A percentile compares a stretch with the other conserved stretches of the same genome.
phyloP scores from a whole-genome alignment of 345 rosid species.

The Camelina hispida region DNA sequence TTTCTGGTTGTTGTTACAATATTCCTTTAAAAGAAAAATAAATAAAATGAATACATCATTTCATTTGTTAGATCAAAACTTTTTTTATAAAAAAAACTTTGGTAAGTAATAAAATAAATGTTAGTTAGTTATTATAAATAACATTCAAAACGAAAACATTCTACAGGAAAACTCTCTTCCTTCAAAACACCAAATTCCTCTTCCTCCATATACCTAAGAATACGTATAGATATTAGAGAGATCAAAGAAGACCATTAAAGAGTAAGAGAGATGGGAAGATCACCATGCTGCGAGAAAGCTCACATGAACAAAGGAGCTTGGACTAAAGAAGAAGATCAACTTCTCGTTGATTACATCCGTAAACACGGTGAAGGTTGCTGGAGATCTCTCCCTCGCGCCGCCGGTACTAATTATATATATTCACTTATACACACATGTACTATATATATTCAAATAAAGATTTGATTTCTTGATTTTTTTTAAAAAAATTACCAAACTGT shows the following conservation, averaged over 20 bases:
- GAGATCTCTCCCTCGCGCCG: slow-evolving; percentile 91
- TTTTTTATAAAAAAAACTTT: neutral
- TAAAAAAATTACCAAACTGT: neutral
- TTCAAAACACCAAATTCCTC: neutral
- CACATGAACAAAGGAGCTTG: slow-evolving; percentile 97
- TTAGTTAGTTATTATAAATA: slow-evolving; percentile 39
- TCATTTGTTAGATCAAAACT: slow-evolving; percentile 21
- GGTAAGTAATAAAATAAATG: slow-evolving; percentile 22
- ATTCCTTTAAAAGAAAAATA: neutral
- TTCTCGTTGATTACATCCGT: slow-evolving; percentile 78
- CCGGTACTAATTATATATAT: slow-evolving; percentile 52
- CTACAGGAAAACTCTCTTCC: slow-evolving; percentile 38
- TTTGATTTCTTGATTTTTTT: neutral
- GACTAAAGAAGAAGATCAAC: slow-evolving; percentile 91
- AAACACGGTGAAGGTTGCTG: slow-evolving; percentile 91
- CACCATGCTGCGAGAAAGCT: slow-evolving; percentile 90
- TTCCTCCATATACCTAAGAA: neutral
- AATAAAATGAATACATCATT: slow-evolving; percentile 10
- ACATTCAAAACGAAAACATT: slow-evolving; percentile 41
- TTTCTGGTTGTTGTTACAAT: slow-evolving; percentile 28
- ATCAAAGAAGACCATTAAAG: slow-evolving; percentile 5
- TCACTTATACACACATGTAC: neutral
- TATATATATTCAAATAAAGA: neutral
- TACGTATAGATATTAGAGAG: slow-evolving; percentile 3
- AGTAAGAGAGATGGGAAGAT: slow-evolving; percentile 66